phyloP scores from a whole-genome alignment of 352 stramenopile species.

The Pythium brachiatum region DNA sequence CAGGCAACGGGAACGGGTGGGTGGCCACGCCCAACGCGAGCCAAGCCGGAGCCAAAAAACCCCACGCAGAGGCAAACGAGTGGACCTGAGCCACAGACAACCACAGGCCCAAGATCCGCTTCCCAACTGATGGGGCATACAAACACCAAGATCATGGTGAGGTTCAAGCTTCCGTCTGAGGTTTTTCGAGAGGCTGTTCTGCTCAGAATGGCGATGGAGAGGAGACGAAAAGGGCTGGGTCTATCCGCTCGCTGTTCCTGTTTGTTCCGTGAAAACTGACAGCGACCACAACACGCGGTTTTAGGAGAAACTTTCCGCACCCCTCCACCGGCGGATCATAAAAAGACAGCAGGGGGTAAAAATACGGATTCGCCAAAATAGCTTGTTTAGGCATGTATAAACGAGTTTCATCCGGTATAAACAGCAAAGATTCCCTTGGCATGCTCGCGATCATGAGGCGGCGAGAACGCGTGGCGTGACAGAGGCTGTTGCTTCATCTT shows the following conservation, averaged over 20 bases:
- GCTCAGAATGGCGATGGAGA: conserved; percentile 12
- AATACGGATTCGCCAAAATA: neutral
- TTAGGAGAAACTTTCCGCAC: conserved; percentile 12
- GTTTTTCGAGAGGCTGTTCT: conserved; percentile 23
- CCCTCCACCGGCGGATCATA: neutral
- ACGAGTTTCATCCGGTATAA: conserved; percentile 9
- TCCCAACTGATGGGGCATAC: conserved; percentile 9
- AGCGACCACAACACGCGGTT: conserved; percentile 24
- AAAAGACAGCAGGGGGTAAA: neutral
- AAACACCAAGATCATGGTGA: conserved; percentile 16
- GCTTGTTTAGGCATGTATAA: neutral
- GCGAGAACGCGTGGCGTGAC: conserved; percentile 20
- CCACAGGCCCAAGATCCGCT: conserved; percentile 14
- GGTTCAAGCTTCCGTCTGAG: conserved; percentile 25
- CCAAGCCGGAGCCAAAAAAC: conserved; percentile 23
- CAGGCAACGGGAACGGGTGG: conserved; percentile 10
- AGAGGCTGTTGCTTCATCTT: neutral
- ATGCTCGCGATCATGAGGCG: neutral
- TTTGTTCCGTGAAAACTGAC: conserved; percentile 21
- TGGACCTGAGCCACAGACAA: conserved; percentile 21
- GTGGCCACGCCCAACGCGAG: conserved; percentile 8
- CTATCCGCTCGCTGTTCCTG: conserved; percentile 3
- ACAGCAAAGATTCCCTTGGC: conserved; percentile 10
- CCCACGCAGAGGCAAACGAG: conserved; percentile 27
- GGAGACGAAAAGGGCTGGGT: conserved; percentile 9